Evolutionary conservation across 2,329 filamentous ascomycete species (phyloP).

Genomic region (Talaromyces sp.): DNA sequence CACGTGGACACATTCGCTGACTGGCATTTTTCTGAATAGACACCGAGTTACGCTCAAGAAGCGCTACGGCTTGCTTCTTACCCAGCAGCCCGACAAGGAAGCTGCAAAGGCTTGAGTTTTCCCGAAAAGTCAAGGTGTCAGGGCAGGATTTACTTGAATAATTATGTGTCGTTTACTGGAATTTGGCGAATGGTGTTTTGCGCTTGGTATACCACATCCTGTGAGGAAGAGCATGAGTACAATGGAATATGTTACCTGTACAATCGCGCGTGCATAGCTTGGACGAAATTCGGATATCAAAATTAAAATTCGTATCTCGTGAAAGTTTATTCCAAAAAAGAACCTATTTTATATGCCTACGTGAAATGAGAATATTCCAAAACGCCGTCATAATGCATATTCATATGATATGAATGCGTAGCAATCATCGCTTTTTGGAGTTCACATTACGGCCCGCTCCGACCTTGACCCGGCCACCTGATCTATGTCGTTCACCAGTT

Average conservation of each 20-base stretch:
- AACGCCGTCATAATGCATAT: conserved; percentile 13
- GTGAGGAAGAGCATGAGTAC: neutral
- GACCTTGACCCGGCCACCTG: conserved; percentile 65
- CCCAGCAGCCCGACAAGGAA: conserved; percentile 56
- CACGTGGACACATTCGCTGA: neutral
- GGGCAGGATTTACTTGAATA: conserved; percentile 1
- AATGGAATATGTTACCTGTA: neutral
- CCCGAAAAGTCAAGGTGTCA: neutral
- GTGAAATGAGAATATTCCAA: neutral
- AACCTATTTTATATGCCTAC: neutral
- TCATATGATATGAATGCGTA: neutral
- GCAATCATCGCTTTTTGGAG: conserved; percentile 11
- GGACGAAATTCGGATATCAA: neutral
- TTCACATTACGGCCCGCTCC: conserved; percentile 87
- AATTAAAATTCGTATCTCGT: neutral
- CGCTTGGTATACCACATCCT: neutral
- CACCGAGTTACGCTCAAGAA: conserved; percentile 94
- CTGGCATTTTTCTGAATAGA: conserved; percentile 38
- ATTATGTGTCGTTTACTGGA: conserved; percentile 13
- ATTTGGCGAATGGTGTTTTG: conserved; percentile 37
- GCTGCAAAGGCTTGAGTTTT: conserved; percentile 25
- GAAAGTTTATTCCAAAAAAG: neutral
- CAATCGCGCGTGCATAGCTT: neutral
- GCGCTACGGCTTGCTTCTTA: conserved; percentile 81
- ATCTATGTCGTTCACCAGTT: conserved; percentile 66